phyloP scores from a whole-genome alignment of 2,329 filamentous ascomycete species.

The Colletotrichum gloeosporioides region DNA sequence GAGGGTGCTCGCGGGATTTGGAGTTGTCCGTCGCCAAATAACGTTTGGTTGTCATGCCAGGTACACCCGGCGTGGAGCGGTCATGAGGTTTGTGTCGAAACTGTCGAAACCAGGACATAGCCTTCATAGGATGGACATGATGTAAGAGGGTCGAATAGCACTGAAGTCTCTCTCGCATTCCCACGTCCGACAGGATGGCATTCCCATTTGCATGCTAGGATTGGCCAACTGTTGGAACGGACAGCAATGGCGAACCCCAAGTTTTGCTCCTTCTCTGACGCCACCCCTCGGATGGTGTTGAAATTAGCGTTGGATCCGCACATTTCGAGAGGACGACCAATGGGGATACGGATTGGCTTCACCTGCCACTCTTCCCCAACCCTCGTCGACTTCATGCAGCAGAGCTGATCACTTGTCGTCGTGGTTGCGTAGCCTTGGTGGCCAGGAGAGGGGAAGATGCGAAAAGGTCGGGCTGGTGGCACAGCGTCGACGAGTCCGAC shows the following conservation, averaged over 20 bases:
- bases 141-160: neutral
- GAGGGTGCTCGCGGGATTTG: neutral
- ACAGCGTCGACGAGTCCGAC: neutral
- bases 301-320: neutral
- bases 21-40: constrained; percentile 7
- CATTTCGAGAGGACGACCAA: neutral
- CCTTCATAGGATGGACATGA: neutral
- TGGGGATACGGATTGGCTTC: neutral
- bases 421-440: constrained; percentile 7
- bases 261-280: constrained; percentile 1
- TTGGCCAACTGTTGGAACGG: neutral
- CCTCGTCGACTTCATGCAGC: constrained; percentile 4
- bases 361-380: neutral
- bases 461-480: neutral
- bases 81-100: constrained; percentile 17
- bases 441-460: neutral
- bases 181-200: neutral
- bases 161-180: neutral
- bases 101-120: neutral
- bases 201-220: neutral
- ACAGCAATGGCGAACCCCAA: neutral
- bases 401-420: neutral
- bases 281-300: constrained; percentile 10
- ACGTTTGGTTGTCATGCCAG: constrained; percentile 12
- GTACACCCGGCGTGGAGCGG: constrained; percentile 4